Conservation (phyloP, 768 basidiomycete species). For the Dentipellis fragilis region DNA sequence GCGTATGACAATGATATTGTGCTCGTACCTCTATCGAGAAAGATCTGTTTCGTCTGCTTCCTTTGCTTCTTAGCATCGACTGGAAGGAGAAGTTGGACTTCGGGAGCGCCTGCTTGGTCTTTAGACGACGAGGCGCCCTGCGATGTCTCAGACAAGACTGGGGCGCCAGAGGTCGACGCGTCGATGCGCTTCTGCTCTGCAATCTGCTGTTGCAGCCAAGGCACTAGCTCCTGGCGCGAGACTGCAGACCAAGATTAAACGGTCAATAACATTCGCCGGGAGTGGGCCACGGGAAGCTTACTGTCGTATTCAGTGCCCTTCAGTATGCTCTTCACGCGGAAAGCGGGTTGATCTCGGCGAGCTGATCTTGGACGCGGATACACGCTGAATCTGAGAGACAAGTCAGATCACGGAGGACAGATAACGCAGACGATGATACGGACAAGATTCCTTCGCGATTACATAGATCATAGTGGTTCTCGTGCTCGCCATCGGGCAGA, state of each 20-base stretch:
- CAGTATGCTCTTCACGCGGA: conserved; percentile 77
- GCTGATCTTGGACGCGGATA: conserved; percentile 44
- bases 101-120: conserved; percentile 24
- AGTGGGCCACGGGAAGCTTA: conserved; percentile 21
- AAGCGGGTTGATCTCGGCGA: conserved; percentile 53
- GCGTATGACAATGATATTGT: neutral
- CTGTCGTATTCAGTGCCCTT: conserved; percentile 70
- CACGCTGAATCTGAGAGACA: conserved; percentile 34
- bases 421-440: conserved; percentile 13
- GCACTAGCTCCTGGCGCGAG: conserved; percentile 58
- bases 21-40: conserved; percentile 52
- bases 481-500: conserved; percentile 49
- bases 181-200: conserved; percentile 74
- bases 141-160: conserved; percentile 29
- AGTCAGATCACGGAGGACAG: neutral
- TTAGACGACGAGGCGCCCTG: conserved; percentile 24
- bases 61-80: conserved; percentile 65
- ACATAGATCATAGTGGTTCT: conserved; percentile 59
- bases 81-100: conserved; percentile 59
- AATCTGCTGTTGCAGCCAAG: conserved; percentile 69
- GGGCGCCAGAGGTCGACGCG: conserved; percentile 49
- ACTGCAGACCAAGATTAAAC: conserved; percentile 25
- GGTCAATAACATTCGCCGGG: neutral
- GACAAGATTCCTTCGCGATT: conserved; percentile 79
- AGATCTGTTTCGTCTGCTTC: conserved; percentile 60